These are phyloP conservation scores for Fusarium brevicatenulatum DNA, from an alignment of 2,329 filamentous ascomycete genomes.

Conservation along the genomic window DNA sequence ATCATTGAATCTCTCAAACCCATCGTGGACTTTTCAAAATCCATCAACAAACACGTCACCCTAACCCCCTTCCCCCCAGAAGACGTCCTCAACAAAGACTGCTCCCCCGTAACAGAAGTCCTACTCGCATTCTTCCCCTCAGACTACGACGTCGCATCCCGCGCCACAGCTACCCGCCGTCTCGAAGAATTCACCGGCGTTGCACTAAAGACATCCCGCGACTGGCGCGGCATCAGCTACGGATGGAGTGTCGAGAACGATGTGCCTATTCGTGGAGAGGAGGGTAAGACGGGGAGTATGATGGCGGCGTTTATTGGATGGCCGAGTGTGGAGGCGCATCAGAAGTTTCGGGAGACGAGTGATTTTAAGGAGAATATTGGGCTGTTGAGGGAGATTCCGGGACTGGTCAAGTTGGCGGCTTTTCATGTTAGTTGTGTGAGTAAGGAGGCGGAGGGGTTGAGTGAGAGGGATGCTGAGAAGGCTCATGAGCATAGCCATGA, in stretches of 20 bases:
- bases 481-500: slow-evolving; percentile 28
- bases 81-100: slow-evolving; percentile 34
- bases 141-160: slow-evolving; percentile 33
- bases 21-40: slow-evolving; percentile 24
- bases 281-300: slow-evolving; percentile 41
- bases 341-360: slow-evolving; percentile 48
- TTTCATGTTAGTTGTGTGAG: slow-evolving; percentile 40
- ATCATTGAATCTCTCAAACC: slow-evolving; percentile 35
- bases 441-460: slow-evolving; percentile 13
- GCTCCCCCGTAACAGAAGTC: slow-evolving; percentile 38
- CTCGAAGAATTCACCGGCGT: slow-evolving; percentile 27
- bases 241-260: slow-evolving; percentile 50
- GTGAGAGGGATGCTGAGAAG: slow-evolving; percentile 17
- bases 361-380: slow-evolving; percentile 49
- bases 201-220: slow-evolving; percentile 30
- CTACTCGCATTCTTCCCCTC: slow-evolving; percentile 36
- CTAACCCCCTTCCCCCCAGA: slow-evolving; percentile 36
- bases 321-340: slow-evolving; percentile 52
- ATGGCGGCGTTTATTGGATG: slow-evolving; percentile 49
- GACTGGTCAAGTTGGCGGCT: slow-evolving; percentile 32
- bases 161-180: slow-evolving; percentile 29
- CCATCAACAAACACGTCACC: slow-evolving; percentile 38
- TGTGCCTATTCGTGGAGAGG: slow-evolving; percentile 44
- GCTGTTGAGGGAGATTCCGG: slow-evolving; percentile 37
- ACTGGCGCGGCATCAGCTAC: slow-evolving; percentile 42